Percentiles rank a stretch among this genome's conserved stretches.
Evolutionary conservation across 2,329 filamentous ascomycete genomes (phyloP).

Genomic region (Fusarium sp.): DNA sequence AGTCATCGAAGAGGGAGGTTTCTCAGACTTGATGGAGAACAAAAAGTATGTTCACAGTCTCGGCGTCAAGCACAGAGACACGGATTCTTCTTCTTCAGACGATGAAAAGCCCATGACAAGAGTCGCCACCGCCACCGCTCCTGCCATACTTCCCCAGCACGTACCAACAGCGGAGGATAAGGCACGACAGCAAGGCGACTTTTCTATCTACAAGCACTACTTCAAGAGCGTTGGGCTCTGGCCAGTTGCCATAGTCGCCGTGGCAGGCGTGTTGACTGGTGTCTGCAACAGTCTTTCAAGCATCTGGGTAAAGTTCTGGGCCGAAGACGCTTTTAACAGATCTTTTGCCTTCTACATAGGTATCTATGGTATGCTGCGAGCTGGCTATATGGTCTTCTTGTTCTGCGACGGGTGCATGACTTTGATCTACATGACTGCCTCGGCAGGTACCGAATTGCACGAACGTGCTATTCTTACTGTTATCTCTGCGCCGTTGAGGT

Average conservation of each 20-base stretch:
- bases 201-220: slow-evolving; percentile 52
- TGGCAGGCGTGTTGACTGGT: slow-evolving; percentile 41
- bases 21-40: slow-evolving; percentile 45
- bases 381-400: slow-evolving; percentile 34
- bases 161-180: slow-evolving; percentile 33
- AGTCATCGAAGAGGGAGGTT: slow-evolving; percentile 56
- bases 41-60: slow-evolving; percentile 55
- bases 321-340: slow-evolving; percentile 46
- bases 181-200: slow-evolving; percentile 49
- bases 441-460: slow-evolving; percentile 51
- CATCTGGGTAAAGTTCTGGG: slow-evolving; percentile 58
- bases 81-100: background rate
- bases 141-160: background rate
- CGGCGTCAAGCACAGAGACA: slow-evolving; percentile 44
- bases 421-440: slow-evolving; percentile 45
- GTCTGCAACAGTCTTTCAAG: slow-evolving; percentile 47
- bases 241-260: slow-evolving; percentile 34
- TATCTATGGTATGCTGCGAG: slow-evolving; percentile 45
- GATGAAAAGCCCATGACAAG: background rate
- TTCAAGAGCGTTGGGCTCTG: slow-evolving; percentile 44
- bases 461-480: slow-evolving; percentile 49
- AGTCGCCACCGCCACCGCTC: background rate
- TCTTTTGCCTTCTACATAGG: slow-evolving; percentile 48
- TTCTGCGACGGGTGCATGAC: slow-evolving; percentile 21
- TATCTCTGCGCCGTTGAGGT: slow-evolving; percentile 54